Conservation (phyloP, 1,284 basidiomycete species). For the Marasmius fiardii region DNA sequence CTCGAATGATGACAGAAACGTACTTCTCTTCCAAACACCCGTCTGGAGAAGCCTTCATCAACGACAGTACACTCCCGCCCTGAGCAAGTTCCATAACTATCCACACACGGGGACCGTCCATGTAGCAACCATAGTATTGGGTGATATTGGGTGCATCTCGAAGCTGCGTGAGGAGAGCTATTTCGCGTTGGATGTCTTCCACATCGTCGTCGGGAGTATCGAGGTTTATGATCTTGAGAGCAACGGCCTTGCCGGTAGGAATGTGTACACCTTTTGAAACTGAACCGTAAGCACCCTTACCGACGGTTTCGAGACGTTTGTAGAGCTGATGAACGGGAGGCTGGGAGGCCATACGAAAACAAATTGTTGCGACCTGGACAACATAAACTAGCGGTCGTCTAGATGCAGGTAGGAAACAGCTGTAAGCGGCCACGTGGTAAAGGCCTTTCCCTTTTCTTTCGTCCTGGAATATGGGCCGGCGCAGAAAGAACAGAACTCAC, state of each 20-base stretch:
- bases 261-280: constrained; percentile 93
- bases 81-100: constrained; percentile 99
- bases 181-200: constrained; percentile 94
- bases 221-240: constrained; percentile 97
- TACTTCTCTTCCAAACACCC: constrained; percentile 89
- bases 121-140: constrained; percentile 93
- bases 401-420: too few species aligned
- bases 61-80: constrained; percentile 90
- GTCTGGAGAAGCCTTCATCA: constrained; percentile 83
- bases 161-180: constrained; percentile 88
- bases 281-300: constrained; percentile 94
- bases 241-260: constrained; percentile 82
- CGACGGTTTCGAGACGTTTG: constrained; percentile 73
- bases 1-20: constrained; percentile 84
- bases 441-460: not conserved
- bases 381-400: too few species aligned
- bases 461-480: constrained; percentile 57
- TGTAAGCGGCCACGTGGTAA: not conserved
- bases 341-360: constrained; percentile 31
- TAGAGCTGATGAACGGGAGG: constrained; percentile 58
- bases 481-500: constrained; percentile 86
- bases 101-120: constrained; percentile 95
- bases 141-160: constrained; percentile 90
- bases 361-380: too few species aligned
- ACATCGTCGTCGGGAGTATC: constrained; percentile 98